Percentiles rank a stretch among this genome's conserved stretches.
These are phyloP conservation scores for Myxozyma kluyveri DNA, from an alignment of 805 yeast species.

Conservation along the genomic window DNA sequence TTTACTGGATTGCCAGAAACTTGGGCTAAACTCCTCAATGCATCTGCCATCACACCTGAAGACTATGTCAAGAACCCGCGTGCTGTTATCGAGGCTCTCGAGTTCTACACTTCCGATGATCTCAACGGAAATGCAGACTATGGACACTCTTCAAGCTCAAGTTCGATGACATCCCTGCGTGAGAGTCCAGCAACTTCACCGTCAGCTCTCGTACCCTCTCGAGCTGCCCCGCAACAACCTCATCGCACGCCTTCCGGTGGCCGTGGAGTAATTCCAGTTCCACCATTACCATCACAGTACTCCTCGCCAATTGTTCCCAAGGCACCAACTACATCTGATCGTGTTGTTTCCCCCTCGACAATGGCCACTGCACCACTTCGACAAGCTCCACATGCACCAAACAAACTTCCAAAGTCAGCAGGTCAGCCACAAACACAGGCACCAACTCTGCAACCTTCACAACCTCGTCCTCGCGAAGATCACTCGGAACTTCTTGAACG, in stretches of 20 bases:
- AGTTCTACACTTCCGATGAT: conserved; percentile 56
- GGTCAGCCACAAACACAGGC: not conserved
- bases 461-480: not conserved
- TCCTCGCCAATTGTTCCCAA: not conserved
- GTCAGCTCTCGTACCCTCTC: conserved; percentile 27
- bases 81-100: conserved; percentile 88
- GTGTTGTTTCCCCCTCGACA: not conserved
- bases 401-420: not conserved
- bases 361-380: conserved; percentile 8
- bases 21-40: conserved; percentile 80
- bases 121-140: conserved; percentile 33
- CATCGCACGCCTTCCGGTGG: conserved; percentile 11
- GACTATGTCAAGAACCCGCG: conserved; percentile 92
- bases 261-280: conserved; percentile 9
- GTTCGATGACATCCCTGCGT: conserved; percentile 12
- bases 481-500: conserved; percentile 3
- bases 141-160: conserved; percentile 3
- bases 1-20: conserved; percentile 90
- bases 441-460: not conserved
- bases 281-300: conserved; percentile 1
- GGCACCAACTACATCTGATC: conserved; percentile 2
- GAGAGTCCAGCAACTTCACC: conserved; percentile 2
- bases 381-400: conserved; percentile 16
- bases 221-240: conserved; percentile 6
- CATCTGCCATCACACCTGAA: conserved; percentile 81